phyloP scores from a whole-genome alignment of 108 stramenopile species.

The Fragilariopsis cylindrus region DNA sequence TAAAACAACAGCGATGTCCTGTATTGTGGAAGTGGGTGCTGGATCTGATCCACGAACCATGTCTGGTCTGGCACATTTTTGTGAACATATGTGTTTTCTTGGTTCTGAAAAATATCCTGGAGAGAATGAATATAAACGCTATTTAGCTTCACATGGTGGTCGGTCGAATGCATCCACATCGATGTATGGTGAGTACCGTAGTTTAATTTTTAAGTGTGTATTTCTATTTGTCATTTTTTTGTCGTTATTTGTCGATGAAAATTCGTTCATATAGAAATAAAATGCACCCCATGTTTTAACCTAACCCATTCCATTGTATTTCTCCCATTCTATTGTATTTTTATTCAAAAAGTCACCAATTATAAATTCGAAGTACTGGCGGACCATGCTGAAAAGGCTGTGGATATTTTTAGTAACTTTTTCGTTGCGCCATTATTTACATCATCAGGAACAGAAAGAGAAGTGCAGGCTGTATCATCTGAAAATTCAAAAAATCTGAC shows the following conservation, averaged over 20 bases:
- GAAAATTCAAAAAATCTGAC: conserved; percentile 91
- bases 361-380: conserved; percentile 88
- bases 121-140: conserved; percentile 86
- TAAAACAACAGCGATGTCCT: conserved; percentile 78
- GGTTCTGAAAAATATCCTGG: conserved; percentile 74
- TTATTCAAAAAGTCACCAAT: conserved; percentile 41
- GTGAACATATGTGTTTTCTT: conserved; percentile 92
- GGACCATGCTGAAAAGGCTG: conserved; percentile 64
- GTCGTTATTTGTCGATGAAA: too few relatives aligned
- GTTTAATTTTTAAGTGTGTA: background rate
- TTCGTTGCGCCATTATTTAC: conserved; percentile 83
- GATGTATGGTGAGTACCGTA: conserved; percentile 35
- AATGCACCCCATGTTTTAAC: background rate
- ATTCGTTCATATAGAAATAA: too few relatives aligned
- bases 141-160: conserved; percentile 73
- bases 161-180: conserved; percentile 83
- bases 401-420: conserved; percentile 84
- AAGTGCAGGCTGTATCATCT: conserved; percentile 86
- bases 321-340: background rate
- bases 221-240: too few relatives aligned
- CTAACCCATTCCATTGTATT: background rate
- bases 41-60: conserved; percentile 70
- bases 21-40: conserved; percentile 66
- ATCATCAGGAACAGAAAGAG: conserved; percentile 64
- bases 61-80: conserved; percentile 89